Evolutionary conservation across 768 basidiomycete genomes (phyloP).

Genomic region (Hemileccinum impolitum): DNA sequence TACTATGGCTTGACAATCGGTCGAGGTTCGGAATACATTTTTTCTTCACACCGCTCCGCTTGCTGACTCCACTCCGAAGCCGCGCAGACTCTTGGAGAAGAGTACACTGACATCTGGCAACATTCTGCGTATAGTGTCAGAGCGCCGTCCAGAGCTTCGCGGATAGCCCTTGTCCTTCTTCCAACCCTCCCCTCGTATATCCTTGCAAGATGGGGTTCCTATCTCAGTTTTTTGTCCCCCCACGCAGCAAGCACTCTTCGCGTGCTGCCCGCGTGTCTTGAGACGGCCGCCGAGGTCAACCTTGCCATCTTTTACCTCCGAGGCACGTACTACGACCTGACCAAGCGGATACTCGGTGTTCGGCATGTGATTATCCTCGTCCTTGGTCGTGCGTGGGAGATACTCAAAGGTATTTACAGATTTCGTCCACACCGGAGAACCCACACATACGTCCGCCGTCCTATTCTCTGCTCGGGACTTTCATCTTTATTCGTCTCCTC

Average conservation of each 20-base stretch:
- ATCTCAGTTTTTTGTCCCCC: slow-evolving; percentile 32
- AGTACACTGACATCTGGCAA: slow-evolving; percentile 85
- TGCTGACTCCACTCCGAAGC: slow-evolving; percentile 40
- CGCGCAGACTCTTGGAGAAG: slow-evolving; percentile 83
- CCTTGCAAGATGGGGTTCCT: slow-evolving; percentile 47
- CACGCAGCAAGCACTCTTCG: slow-evolving; percentile 31
- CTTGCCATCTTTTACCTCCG: slow-evolving; percentile 77
- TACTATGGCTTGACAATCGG: slow-evolving; percentile 78
- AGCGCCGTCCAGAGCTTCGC: slow-evolving; percentile 43
- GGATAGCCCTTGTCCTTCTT: slow-evolving; percentile 59
- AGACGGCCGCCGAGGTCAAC: slow-evolving; percentile 65
- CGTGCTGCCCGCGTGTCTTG: slow-evolving; percentile 48
- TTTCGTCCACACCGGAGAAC: slow-evolving; percentile 70
- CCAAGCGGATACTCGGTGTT: slow-evolving; percentile 63
- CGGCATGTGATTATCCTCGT: slow-evolving; percentile 51
- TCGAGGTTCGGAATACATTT: slow-evolving; percentile 47
- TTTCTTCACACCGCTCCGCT: not conserved
- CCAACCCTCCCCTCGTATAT: slow-evolving; percentile 64
- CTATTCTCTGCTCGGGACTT: slow-evolving; percentile 79
- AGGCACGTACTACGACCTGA: slow-evolving; percentile 75
- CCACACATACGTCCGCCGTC: slow-evolving; percentile 76
- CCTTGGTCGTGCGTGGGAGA: not conserved
- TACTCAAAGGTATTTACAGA: slow-evolving; percentile 37
- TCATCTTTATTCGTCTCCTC: slow-evolving; percentile 61
- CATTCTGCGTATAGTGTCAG: slow-evolving; percentile 43